Percentiles rank a stretch among this genome's conserved stretches.
Conservation (phyloP, 2,329 filamentous ascomycete genomes). For the Esteya vermicola region DNA sequence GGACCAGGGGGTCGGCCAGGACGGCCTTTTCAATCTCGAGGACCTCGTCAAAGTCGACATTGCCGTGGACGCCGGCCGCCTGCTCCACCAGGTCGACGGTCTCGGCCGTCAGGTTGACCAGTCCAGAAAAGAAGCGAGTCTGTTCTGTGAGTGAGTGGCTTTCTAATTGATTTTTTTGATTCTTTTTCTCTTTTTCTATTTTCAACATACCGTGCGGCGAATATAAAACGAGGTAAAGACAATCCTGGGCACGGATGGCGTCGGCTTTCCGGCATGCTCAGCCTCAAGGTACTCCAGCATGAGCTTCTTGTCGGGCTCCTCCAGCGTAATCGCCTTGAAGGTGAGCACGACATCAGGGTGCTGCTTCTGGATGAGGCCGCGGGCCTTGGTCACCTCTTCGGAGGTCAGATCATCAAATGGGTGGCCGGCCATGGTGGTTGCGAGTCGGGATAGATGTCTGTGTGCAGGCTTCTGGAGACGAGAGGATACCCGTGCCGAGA, state of each 20-base stretch:
- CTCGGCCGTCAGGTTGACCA: conserved; percentile 18
- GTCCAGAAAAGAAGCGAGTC: conserved; percentile 21
- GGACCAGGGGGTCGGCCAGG: conserved; percentile 38
- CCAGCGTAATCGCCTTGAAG: conserved; percentile 35
- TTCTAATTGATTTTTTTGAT: too few relatives aligned
- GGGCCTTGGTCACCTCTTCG: neutral
- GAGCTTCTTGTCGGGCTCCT: conserved; percentile 32
- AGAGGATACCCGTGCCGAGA: too few relatives aligned
- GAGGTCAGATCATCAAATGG: neutral
- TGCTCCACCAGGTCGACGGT: conserved; percentile 11
- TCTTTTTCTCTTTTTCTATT: neutral
- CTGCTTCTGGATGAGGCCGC: neutral
- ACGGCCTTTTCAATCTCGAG: conserved; percentile 40
- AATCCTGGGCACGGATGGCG: conserved; percentile 16
- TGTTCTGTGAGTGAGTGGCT: conserved; percentile 7
- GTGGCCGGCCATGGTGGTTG: neutral
- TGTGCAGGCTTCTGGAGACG: too few relatives aligned
- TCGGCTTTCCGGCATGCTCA: conserved; percentile 21
- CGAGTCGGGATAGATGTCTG: too few relatives aligned
- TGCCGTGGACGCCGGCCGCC: conserved; percentile 32
- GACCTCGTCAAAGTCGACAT: conserved; percentile 45
- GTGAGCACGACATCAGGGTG: conserved; percentile 18
- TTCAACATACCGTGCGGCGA: neutral
- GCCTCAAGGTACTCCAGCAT: conserved; percentile 29
- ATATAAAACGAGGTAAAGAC: conserved; percentile 13